Evolutionary conservation across 2,329 filamentous ascomycete species (phyloP).

Genomic region (Scedosporium aurantiacum): DNA sequence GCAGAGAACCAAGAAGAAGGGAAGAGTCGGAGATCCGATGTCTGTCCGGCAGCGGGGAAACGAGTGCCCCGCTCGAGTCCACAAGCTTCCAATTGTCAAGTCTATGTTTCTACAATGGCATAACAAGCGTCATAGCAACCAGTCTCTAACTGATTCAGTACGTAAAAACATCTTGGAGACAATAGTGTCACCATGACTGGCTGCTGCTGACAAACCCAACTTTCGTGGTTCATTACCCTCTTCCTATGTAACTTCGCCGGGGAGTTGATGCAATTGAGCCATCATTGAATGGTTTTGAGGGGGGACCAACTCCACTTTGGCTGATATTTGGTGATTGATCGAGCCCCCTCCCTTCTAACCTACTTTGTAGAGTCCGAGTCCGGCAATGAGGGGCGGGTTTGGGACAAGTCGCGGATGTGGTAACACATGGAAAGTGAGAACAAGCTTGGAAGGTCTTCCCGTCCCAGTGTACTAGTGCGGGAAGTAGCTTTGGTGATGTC

Average conservation of each 20-base stretch:
- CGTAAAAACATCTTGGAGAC: neutral
- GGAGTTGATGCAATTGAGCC: neutral
- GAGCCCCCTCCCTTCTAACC: too few relatives aligned
- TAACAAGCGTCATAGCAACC: too few relatives aligned
- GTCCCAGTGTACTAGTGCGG: neutral
- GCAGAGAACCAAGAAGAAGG: conserved; percentile 1
- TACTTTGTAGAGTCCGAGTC: too few relatives aligned
- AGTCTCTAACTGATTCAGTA: neutral
- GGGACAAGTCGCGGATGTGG: too few relatives aligned
- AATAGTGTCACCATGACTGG: neutral
- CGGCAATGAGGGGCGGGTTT: too few relatives aligned
- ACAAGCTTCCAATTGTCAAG: conserved; percentile 3
- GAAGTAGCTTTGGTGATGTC: too few relatives aligned
- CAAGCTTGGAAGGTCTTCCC: neutral
- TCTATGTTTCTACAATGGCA: neutral
- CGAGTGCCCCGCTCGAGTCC: conserved; percentile 4
- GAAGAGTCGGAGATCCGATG: conserved; percentile 7
- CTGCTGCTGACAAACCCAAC: neutral
- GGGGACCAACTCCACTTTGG: neutral
- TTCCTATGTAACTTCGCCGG: neutral
- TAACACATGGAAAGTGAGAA: neutral
- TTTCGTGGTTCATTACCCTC: neutral
- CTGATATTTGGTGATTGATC: neutral
- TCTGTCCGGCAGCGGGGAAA: conserved; percentile 7
- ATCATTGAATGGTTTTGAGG: neutral